Evolutionary conservation across 192 early-diverging fungal species (phyloP).

Genomic region (Coemansia sp.): DNA sequence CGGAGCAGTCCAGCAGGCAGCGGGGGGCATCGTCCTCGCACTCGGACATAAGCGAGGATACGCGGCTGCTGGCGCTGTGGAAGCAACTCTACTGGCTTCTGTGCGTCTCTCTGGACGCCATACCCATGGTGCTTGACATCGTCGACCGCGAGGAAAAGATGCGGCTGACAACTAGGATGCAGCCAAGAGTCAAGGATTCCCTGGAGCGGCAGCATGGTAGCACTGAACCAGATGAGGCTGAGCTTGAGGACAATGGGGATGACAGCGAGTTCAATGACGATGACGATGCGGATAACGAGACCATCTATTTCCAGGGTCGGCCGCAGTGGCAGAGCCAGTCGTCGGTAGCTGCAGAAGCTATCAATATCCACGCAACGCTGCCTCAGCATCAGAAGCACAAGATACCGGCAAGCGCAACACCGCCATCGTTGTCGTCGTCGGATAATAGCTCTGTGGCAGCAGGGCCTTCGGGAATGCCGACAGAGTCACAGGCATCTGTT

Average conservation of each 20-base stretch:
- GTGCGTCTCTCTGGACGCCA: slow-evolving; percentile 16
- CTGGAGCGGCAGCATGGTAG: background rate
- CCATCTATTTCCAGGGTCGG: slow-evolving; percentile 42
- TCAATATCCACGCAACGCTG: background rate
- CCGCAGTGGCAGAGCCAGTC: slow-evolving; percentile 9
- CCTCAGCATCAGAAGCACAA: background rate
- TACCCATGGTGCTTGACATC: slow-evolving; percentile 21
- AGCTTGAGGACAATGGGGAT: background rate
- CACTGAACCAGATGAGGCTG: background rate
- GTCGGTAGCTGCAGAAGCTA: background rate
- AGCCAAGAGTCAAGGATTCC: background rate
- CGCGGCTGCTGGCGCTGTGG: slow-evolving; percentile 20
- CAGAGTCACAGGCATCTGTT: slow-evolving; percentile 17
- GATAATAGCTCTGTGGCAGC: background rate
- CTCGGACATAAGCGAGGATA: background rate
- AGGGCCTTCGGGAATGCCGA: background rate
- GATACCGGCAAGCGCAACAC: background rate
- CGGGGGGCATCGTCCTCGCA: background rate
- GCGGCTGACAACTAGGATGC: background rate
- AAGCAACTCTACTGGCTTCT: slow-evolving; percentile 29
- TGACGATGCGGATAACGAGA: slow-evolving; percentile 21
- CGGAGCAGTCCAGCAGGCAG: background rate
- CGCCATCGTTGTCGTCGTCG: background rate
- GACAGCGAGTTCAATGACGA: slow-evolving; percentile 12
- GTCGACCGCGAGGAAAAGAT: slow-evolving; percentile 2